A percentile compares a stretch with the other conserved stretches of the same genome.
These are phyloP conservation scores for Trametopsis cervina DNA, from an alignment of 768 basidiomycete species.

Conservation along the genomic window DNA sequence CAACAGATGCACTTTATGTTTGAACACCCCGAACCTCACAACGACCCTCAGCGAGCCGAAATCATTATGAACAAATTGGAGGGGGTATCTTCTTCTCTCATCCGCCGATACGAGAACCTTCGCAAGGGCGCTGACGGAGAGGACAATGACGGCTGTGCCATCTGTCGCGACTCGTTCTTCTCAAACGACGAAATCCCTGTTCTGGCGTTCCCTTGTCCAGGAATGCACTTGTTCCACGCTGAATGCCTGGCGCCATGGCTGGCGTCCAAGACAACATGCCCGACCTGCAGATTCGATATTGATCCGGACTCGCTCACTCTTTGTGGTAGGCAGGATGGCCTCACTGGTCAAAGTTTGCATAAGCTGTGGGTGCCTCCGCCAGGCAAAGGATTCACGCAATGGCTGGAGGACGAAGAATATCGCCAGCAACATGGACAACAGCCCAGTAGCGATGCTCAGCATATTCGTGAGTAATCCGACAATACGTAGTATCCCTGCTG, in stretches of 20 bases:
- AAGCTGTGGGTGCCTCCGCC: slow-evolving; percentile 17
- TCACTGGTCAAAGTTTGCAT: not conserved
- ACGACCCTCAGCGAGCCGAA: slow-evolving; percentile 62
- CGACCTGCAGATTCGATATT: slow-evolving; percentile 76
- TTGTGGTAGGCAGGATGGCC: not conserved
- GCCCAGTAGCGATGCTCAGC: too few species aligned
- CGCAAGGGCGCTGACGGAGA: slow-evolving; percentile 16
- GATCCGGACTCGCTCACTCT: slow-evolving; percentile 68
- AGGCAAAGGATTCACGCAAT: slow-evolving; percentile 13
- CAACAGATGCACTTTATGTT: not conserved
- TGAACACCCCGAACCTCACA: slow-evolving; percentile 1
- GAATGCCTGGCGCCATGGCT: slow-evolving; percentile 80
- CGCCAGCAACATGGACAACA: not conserved
- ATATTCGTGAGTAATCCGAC: too few species aligned
- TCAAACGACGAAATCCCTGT: slow-evolving; percentile 37
- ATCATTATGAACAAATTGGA: slow-evolving; percentile 58
- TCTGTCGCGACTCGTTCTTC: slow-evolving; percentile 70
- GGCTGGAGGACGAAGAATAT: slow-evolving; percentile 18
- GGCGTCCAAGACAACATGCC: slow-evolving; percentile 75
- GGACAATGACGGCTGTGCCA: slow-evolving; percentile 58
- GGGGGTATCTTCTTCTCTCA: slow-evolving; percentile 55
- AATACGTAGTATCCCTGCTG: too few species aligned
- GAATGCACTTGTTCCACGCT: slow-evolving; percentile 66
- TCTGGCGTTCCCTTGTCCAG: slow-evolving; percentile 66
- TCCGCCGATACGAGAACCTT: slow-evolving; percentile 27